These are phyloP conservation scores for Fusarium drepaniforme DNA, from an alignment of 2,329 filamentous ascomycete species.

Conservation along the genomic window DNA sequence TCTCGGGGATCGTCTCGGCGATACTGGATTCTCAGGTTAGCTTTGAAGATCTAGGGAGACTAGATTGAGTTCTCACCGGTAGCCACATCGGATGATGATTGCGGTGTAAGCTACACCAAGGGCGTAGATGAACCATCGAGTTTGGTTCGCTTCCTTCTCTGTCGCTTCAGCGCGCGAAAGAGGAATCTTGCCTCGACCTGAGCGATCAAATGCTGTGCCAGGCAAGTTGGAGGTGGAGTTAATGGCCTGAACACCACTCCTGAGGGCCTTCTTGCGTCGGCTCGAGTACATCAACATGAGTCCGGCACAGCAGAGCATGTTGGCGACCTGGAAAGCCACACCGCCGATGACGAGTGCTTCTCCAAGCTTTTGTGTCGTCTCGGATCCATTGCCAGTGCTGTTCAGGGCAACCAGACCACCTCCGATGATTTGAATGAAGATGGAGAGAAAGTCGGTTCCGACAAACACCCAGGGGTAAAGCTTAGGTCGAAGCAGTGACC, in stretches of 20 bases:
- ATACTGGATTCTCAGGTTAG: conserved; percentile 17
- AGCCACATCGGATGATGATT: conserved; percentile 34
- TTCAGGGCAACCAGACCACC: conserved; percentile 29
- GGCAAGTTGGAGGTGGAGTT: background rate
- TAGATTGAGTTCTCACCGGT: conserved; percentile 11
- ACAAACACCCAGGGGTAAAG: conserved; percentile 65
- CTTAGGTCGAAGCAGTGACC: conserved; percentile 54
- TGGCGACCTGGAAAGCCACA: conserved; percentile 43
- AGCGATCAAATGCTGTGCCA: background rate
- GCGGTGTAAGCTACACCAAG: conserved; percentile 22
- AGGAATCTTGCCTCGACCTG: conserved; percentile 4
- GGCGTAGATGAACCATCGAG: conserved; percentile 26
- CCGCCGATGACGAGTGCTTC: conserved; percentile 39
- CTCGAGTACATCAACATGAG: conserved; percentile 31
- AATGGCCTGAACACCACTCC: background rate
- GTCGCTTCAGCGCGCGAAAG: conserved; percentile 27
- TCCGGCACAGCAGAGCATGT: conserved; percentile 40
- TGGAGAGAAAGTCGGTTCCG: conserved; percentile 59
- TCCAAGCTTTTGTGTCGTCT: conserved; percentile 20
- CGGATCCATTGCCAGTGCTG: conserved; percentile 16
- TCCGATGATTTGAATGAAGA: conserved; percentile 41
- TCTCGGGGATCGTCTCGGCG: conserved; percentile 25
- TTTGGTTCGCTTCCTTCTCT: conserved; percentile 12
- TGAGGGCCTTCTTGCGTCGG: conserved; percentile 19
- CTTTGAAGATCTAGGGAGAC: rapidly evolving